Conservation (phyloP, 768 basidiomycete genomes). For the Tylopilus balloui region DNA sequence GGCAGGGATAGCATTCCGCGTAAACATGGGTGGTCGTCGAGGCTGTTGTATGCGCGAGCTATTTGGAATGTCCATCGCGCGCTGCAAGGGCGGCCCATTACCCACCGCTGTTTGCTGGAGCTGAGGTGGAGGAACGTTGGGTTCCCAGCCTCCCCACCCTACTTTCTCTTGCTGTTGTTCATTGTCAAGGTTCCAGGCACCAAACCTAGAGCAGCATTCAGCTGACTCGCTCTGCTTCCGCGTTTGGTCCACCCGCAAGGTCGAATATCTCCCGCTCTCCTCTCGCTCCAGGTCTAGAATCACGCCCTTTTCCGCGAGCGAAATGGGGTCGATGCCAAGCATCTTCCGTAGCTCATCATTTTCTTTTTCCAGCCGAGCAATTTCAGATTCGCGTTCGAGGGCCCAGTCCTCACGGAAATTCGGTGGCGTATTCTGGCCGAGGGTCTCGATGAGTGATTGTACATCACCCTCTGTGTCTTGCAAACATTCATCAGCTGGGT, state of each 20-base stretch:
- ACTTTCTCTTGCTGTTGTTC: conserved; percentile 25
- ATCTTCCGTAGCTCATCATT: conserved; percentile 73
- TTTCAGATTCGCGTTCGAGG: conserved; percentile 82
- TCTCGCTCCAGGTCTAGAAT: conserved; percentile 45
- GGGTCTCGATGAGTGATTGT: conserved; percentile 38
- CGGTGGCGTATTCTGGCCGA: conserved; percentile 38
- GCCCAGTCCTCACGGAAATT: conserved; percentile 74
- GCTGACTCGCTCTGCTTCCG: conserved; percentile 28
- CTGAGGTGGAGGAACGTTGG: conserved; percentile 22
- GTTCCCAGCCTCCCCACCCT: conserved; percentile 28
- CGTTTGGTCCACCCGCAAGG: conserved; percentile 16
- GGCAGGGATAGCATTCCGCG: conserved; percentile 32
- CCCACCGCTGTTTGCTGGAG: conserved; percentile 29
- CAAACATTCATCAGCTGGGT: conserved; percentile 23
- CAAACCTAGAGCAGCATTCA: conserved; percentile 20
- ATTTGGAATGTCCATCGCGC: conserved; percentile 49
- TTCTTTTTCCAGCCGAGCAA: conserved; percentile 74
- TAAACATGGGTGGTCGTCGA: conserved; percentile 57
- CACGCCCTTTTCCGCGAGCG: conserved; percentile 50
- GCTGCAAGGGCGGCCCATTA: conserved; percentile 37
- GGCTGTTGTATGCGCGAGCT: conserved; percentile 50
- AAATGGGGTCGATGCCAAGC: conserved; percentile 66
- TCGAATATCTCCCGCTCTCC: conserved; percentile 36
- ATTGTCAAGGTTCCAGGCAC: conserved; percentile 30
- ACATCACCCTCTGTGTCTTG: conserved; percentile 40